These are phyloP conservation scores for Tylopilus sp. DNA, from an alignment of 1,284 basidiomycete species.

Conservation along the genomic window DNA sequence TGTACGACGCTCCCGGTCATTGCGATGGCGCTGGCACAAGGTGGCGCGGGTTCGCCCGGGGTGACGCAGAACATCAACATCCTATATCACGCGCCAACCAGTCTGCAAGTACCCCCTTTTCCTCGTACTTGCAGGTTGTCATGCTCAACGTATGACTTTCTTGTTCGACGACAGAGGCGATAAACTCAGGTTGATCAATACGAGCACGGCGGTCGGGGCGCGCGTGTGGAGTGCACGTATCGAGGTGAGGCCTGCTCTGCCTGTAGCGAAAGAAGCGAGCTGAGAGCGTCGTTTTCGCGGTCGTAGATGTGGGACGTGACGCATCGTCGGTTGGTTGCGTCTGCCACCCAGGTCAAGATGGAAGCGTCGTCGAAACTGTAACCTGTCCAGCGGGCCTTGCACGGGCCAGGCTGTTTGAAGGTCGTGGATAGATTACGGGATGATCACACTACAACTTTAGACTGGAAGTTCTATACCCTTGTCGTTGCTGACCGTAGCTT, in stretches of 20 bases:
- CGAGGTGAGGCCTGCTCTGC: slow-evolving; percentile 38
- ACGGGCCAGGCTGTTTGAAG: too few species aligned
- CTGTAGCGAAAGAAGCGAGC: not conserved
- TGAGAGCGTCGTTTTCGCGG: not conserved
- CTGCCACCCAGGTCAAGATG: slow-evolving; percentile 55
- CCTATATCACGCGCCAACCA: slow-evolving; percentile 52
- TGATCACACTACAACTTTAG: too few species aligned
- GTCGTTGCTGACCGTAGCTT: too few species aligned
- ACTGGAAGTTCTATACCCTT: too few species aligned
- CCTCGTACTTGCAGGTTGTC: not conserved
- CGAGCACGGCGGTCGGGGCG: slow-evolving; percentile 41
- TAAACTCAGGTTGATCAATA: slow-evolving; percentile 44
- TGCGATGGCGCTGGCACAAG: slow-evolving; percentile 29
- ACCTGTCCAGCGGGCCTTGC: not conserved
- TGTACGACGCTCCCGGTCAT: slow-evolving; percentile 44
- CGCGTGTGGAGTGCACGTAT: slow-evolving; percentile 38
- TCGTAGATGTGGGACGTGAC: slow-evolving; percentile 52
- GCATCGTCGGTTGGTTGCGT: slow-evolving; percentile 47
- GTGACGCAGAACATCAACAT: slow-evolving; percentile 47
- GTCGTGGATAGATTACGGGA: too few species aligned
- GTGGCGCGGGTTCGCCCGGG: slow-evolving; percentile 24
- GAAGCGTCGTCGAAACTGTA: slow-evolving; percentile 40
- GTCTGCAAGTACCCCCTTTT: slow-evolving; percentile 38
- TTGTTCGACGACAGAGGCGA: slow-evolving; percentile 39
- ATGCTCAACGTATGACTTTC: not conserved